Conservation (phyloP, 1,284 basidiomycete species). For the Tremellales sp. region DNA sequence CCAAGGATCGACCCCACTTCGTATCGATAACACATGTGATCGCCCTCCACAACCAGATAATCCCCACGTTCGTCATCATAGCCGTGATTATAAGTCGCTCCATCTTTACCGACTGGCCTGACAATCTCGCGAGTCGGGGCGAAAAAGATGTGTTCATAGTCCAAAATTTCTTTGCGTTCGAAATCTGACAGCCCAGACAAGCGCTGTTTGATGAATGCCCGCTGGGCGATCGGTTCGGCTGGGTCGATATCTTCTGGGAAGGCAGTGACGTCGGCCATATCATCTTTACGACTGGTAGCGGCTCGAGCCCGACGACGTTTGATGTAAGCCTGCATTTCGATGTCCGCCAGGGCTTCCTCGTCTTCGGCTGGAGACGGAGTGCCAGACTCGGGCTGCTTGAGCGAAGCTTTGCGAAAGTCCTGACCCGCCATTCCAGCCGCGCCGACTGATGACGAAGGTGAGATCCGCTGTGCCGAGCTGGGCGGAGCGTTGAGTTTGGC, state of each 20-base stretch:
- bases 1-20: conserved; percentile 89
- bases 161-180: conserved; percentile 86
- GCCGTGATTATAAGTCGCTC: conserved; percentile 84
- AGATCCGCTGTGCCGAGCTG: conserved; percentile 20
- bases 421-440: conserved; percentile 18
- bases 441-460: conserved; percentile 39
- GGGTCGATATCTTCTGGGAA: conserved; percentile 88
- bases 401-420: conserved; percentile 25
- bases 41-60: conserved; percentile 82
- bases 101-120: conserved; percentile 51
- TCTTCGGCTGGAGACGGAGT: conserved; percentile 65
- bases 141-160: conserved; percentile 81
- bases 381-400: conserved; percentile 47
- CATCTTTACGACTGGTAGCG: conserved; percentile 64
- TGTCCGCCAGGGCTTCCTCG: conserved; percentile 85
- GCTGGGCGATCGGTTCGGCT: conserved; percentile 62
- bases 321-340: conserved; percentile 96
- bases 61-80: conserved; percentile 99
- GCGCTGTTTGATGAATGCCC: conserved; percentile 46
- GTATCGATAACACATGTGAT: conserved; percentile 95
- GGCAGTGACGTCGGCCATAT: conserved; percentile 80
- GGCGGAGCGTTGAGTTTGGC: conserved; percentile 29
- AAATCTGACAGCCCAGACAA: conserved; percentile 69
- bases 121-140: conserved; percentile 25
- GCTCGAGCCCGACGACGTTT: conserved; percentile 81